Conservation (phyloP, 768 basidiomycete genomes). For the Pisolithus albus region DNA sequence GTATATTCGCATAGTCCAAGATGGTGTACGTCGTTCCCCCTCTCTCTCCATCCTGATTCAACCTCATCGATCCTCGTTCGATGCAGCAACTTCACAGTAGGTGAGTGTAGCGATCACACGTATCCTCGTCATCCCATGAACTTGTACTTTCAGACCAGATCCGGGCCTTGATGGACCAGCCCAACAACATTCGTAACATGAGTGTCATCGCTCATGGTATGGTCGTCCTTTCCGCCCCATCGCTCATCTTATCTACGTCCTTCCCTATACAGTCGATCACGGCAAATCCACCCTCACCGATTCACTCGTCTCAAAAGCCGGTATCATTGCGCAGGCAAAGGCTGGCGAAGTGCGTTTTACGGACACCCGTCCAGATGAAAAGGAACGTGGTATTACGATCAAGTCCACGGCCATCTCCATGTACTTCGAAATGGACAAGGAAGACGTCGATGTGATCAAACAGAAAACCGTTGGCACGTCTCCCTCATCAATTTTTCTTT, state of each 20-base stretch:
- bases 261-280: constrained; percentile 75
- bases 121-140: constrained; percentile 1
- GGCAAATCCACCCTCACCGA: constrained; percentile 99
- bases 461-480: constrained; percentile 87
- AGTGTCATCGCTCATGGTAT: constrained; percentile 87
- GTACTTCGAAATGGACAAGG: constrained; percentile 96
- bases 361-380: constrained; percentile 96
- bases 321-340: constrained; percentile 93
- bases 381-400: constrained; percentile 99
- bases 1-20: constrained; percentile 37
- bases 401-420: constrained; percentile 99
- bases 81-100: constrained; percentile 81
- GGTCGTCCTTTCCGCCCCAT: constrained; percentile 22
- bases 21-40: constrained; percentile 67
- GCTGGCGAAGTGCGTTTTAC: constrained; percentile 97
- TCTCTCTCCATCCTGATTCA: constrained; percentile 3
- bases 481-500: constrained; percentile 1
- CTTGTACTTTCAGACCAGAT: constrained; percentile 61
- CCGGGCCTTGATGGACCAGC: constrained; percentile 79
- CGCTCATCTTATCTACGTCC: constrained; percentile 13
- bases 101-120: constrained; percentile 36
- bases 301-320: constrained; percentile 97
- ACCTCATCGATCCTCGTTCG: constrained; percentile 28
- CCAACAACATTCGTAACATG: constrained; percentile 94
- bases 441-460: constrained; percentile 76